phyloP scores from a whole-genome alignment of 2,329 filamentous ascomycete species.

The Fusarium protoensiforme region DNA sequence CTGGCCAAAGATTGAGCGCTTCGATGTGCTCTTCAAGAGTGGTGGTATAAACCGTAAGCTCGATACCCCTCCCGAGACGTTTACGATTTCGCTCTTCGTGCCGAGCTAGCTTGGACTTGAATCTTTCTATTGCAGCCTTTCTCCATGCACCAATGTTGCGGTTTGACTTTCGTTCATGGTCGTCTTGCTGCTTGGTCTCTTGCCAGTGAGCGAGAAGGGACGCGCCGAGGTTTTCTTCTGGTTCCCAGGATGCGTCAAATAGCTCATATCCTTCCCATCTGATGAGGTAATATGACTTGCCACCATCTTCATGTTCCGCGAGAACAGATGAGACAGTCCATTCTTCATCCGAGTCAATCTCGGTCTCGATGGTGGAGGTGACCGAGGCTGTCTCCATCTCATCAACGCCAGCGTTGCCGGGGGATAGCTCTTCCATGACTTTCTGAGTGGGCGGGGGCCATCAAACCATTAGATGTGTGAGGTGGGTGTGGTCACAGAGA shows the following conservation, averaged over 20 bases:
- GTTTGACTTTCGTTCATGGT: constrained; percentile 44
- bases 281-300: constrained; percentile 47
- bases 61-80: constrained; percentile 52
- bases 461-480: neutral
- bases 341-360: constrained; percentile 53
- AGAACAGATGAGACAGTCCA: constrained; percentile 65
- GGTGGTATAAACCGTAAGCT: constrained; percentile 33
- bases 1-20: constrained; percentile 22
- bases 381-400: constrained; percentile 46
- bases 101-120: constrained; percentile 47
- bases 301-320: constrained; percentile 52
- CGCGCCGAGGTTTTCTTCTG: constrained; percentile 54
- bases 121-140: constrained; percentile 44
- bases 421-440: neutral
- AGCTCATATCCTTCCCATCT: constrained; percentile 52
- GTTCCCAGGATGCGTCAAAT: constrained; percentile 62
- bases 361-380: constrained; percentile 48
- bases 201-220: constrained; percentile 57
- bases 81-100: constrained; percentile 58
- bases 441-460: neutral
- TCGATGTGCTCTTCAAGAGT: constrained; percentile 38
- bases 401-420: constrained; percentile 7
- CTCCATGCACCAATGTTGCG: constrained; percentile 55
- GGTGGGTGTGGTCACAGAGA: neutral
- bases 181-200: constrained; percentile 51